Evolutionary conservation across 2,329 filamentous ascomycete genomes (phyloP).

Genomic region (Fusarium foetens): DNA sequence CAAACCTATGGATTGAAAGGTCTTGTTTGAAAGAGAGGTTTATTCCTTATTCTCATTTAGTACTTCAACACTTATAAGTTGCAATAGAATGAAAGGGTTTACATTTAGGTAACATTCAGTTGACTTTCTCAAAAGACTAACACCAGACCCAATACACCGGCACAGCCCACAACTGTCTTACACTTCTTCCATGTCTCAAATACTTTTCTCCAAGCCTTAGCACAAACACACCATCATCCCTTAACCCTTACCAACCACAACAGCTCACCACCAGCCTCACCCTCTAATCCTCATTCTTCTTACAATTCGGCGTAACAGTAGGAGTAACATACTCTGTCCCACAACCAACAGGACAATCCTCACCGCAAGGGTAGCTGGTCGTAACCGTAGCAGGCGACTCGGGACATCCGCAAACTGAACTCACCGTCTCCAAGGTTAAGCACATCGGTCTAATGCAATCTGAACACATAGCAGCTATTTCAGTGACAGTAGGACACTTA

Average conservation of each 20-base stretch:
- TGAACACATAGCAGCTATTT: slow-evolving; percentile 46
- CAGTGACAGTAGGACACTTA: slow-evolving; percentile 50
- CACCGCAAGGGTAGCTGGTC: slow-evolving; percentile 44
- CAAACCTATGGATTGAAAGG: not conserved
- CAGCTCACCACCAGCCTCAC: not conserved
- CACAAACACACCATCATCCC: not conserved
- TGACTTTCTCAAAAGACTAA: not conserved
- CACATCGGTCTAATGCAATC: slow-evolving; percentile 49
- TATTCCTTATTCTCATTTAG: not conserved
- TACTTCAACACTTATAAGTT: not conserved
- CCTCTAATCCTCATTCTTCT: slow-evolving; percentile 3
- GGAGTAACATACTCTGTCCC: slow-evolving; percentile 45
- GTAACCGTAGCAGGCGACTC: slow-evolving; percentile 44
- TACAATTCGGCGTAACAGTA: slow-evolving; percentile 36
- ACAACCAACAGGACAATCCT: slow-evolving; percentile 42
- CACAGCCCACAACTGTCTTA: not conserved
- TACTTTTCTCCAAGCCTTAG: not conserved
- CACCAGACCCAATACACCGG: not conserved
- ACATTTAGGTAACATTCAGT: not conserved
- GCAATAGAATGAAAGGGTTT: not conserved
- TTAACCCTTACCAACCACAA: not conserved
- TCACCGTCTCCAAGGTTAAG: slow-evolving; percentile 45
- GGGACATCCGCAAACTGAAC: slow-evolving; percentile 49
- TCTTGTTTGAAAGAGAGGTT: too few species aligned
- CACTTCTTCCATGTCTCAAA: not conserved